phyloP scores from a whole-genome alignment of 176 grass and related monocot species.

The Hsuehochloa calcarea region DNA sequence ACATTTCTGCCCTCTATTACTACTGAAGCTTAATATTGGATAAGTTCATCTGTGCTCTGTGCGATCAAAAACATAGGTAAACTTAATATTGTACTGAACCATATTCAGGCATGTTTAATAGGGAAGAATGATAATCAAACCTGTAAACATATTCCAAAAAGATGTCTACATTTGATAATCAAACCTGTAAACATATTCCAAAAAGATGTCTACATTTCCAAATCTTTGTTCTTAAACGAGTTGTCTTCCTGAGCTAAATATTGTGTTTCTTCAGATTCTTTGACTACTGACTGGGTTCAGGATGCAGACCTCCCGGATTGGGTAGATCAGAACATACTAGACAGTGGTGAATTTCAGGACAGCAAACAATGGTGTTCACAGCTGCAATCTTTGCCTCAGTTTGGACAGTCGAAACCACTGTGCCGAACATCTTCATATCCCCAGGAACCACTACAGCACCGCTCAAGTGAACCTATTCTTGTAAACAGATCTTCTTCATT shows the following conservation, averaged over 20 bases:
- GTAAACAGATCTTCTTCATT: conserved; percentile 52
- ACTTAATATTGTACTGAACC: background rate
- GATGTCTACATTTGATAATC: too few relatives aligned
- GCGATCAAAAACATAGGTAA: background rate
- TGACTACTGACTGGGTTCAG: conserved; percentile 67
- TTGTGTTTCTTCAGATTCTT: conserved; percentile 63
- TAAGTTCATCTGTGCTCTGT: conserved; percentile 1
- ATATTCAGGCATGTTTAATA: background rate
- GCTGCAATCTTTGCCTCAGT: conserved; percentile 35
- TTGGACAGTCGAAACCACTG: conserved; percentile 63
- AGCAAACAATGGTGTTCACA: conserved; percentile 71
- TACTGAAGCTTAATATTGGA: background rate
- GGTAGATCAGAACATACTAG: conserved; percentile 61
- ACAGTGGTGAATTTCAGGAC: conserved; percentile 52
- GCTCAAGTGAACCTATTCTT: conserved; percentile 63
- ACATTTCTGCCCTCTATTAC: background rate
- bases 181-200: background rate
- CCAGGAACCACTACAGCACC: conserved; percentile 60
- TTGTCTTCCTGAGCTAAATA: conserved; percentile 16
- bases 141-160: background rate
- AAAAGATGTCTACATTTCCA: background rate
- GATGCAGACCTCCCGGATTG: conserved; percentile 62
- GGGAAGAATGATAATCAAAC: background rate
- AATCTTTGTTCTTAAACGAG: background rate
- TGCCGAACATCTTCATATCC: conserved; percentile 91